A percentile compares a stretch with the other conserved stretches of the same genome.
These are phyloP conservation scores for Acarospora socialis DNA, from an alignment of 2,329 filamentous ascomycete species.

Conservation along the genomic window DNA sequence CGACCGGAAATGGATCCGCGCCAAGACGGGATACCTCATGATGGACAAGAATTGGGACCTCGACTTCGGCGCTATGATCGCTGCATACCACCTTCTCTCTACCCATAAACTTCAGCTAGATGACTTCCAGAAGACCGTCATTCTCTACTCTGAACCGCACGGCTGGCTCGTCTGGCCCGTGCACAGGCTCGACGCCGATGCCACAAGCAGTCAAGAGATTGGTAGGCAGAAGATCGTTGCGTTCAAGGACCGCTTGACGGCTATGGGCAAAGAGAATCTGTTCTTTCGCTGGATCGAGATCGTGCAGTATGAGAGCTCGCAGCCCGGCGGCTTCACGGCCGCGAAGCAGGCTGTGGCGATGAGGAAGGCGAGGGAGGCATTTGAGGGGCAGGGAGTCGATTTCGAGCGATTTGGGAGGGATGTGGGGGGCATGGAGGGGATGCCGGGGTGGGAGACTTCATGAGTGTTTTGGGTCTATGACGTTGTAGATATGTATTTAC, in stretches of 20 bases:
- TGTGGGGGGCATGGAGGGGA: constrained; percentile 45
- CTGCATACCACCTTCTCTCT: constrained; percentile 56
- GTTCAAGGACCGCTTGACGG: constrained; percentile 62
- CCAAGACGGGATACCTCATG: constrained; percentile 78
- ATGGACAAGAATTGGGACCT: constrained; percentile 79
- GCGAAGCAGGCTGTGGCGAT: constrained; percentile 61
- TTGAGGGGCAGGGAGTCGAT: constrained; percentile 60
- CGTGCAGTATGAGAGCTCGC: constrained; percentile 72
- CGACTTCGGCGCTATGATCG: constrained; percentile 69
- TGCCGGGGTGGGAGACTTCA: constrained; percentile 36
- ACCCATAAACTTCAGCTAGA: constrained; percentile 37
- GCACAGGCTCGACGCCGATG: constrained; percentile 36
- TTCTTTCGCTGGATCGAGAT: constrained; percentile 92
- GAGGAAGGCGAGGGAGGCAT: constrained; percentile 59
- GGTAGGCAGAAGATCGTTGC: constrained; percentile 59
- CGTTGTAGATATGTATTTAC: too few species aligned
- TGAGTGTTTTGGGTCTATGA: too few species aligned
- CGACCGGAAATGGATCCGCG: constrained; percentile 47
- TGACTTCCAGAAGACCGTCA: constrained; percentile 53
- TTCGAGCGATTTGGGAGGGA: constrained; percentile 70
- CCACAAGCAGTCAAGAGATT: constrained; percentile 44
- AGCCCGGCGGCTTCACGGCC: constrained; percentile 61
- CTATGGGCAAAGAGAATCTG: constrained; percentile 69
- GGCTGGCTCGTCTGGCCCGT: constrained; percentile 55
- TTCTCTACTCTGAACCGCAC: constrained; percentile 52